Conservation (phyloP, 1,284 basidiomycete genomes). For the Fomitopsis pinicola region DNA sequence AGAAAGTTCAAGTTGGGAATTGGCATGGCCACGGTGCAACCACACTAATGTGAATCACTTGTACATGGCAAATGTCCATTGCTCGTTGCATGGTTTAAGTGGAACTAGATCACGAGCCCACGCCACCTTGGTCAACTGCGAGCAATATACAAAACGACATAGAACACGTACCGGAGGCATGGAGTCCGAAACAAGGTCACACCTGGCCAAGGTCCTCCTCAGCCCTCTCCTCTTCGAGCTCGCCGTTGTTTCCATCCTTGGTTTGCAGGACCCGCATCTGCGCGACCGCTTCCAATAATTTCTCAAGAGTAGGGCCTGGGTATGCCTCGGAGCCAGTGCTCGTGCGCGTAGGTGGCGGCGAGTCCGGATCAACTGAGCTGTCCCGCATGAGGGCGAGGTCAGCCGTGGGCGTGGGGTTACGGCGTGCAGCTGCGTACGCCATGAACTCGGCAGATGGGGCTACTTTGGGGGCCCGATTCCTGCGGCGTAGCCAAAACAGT, state of each 20-base stretch:
- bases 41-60: too few species aligned
- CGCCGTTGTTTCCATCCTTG: neutral
- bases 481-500: neutral
- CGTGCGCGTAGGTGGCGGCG: neutral
- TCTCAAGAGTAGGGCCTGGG: neutral
- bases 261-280: neutral
- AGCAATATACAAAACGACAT: too few species aligned
- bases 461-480: slow-evolving; percentile 8
- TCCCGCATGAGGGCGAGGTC: neutral
- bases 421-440: slow-evolving; percentile 5
- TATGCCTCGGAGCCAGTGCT: neutral
- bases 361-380: neutral
- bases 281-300: neutral
- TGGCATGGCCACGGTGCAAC: too few species aligned
- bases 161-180: too few species aligned
- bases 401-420: neutral
- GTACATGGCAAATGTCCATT: too few species aligned
- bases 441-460: slow-evolving; percentile 24
- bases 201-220: neutral
- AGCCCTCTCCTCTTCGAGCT: neutral
- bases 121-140: too few species aligned
- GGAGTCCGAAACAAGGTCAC: neutral
- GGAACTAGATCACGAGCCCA: too few species aligned
- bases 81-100: too few species aligned
- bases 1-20: too few species aligned